Evolutionary conservation across 441 rosid genomes (phyloP).

Genomic region (Bruguiera hainesii): DNA sequence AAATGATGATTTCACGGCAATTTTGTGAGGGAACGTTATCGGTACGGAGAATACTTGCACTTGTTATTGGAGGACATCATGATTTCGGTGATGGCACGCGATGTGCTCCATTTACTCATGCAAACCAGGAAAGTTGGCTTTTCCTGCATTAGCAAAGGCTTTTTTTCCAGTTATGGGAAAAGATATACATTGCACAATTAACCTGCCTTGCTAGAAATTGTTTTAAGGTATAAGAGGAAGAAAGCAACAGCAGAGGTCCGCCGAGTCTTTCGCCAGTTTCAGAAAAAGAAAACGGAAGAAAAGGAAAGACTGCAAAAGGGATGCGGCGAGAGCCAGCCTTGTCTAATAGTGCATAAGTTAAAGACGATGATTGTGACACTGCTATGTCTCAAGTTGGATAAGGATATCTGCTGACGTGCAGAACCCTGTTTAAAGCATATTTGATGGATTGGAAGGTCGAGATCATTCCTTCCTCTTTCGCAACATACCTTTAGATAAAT

Average conservation of each 20-base stretch:
- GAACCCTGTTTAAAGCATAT: constrained; percentile 27
- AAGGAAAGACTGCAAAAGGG: constrained; percentile 12
- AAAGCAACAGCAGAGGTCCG: constrained; percentile 27
- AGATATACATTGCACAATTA: constrained; percentile 20
- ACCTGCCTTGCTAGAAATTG: constrained; percentile 34
- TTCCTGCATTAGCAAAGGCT: constrained; percentile 31
- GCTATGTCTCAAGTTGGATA: constrained; percentile 24
- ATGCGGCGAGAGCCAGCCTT: constrained; percentile 49
- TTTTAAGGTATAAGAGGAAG: constrained; percentile 29
- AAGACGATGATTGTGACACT: constrained; percentile 34
- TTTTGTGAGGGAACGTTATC: constrained; percentile 31
- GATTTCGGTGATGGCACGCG: constrained; percentile 34
- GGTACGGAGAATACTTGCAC: constrained; percentile 34
- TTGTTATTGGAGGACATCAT: constrained; percentile 38
- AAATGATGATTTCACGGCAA: constrained; percentile 17
- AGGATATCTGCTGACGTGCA: constrained; percentile 30
- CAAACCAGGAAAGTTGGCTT: constrained; percentile 28
- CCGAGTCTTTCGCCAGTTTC: constrained; percentile 27
- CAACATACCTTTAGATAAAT: constrained; percentile 6
- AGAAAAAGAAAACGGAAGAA: not conserved
- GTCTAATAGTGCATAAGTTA: constrained; percentile 6
- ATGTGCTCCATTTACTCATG: constrained; percentile 41
- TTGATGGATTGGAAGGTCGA: constrained; percentile 33
- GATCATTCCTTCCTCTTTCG: constrained; percentile 26
- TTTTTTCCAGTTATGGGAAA: constrained; percentile 34